Evolutionary conservation across 306 rosid species (phyloP), one percentile per base, ranked within the genome.

Genomic region (Casuarina glauca): DNA sequence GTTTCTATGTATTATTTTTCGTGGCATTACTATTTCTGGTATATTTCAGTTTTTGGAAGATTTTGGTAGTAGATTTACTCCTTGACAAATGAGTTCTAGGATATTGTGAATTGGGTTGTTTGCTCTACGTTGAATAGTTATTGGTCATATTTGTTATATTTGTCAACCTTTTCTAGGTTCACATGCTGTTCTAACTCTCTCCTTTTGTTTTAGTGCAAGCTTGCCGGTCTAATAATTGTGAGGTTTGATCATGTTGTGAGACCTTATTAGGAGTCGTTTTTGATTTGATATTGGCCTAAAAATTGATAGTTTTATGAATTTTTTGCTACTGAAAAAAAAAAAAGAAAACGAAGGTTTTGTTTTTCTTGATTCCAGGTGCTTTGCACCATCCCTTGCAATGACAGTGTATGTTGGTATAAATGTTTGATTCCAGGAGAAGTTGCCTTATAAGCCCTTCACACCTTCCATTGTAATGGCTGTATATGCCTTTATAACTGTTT

Each of bases 21-120:
- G 42, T 70, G 68, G 26, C 74, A 13, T 48, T 58, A 32, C 46
- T 74, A 45, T 9, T 39, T 74, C 80, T 71, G 72, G 57, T 41
- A 35, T 7, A 11, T 69, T 60, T 36, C 60, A 15, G 1, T 64
- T 4, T 38, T 16, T 16, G 48, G 46, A 41, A 6, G 44, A 64
- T 39, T 64, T 64, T 11, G 20, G 11, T 64, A 42, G 26, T 4
- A 26, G 48, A 15, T 60, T 32, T 32, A 62, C 43, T 32, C 17
- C 15, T 36, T 36, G 68, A 12, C 16, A 62, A 62, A 62, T 35
- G 68, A 38, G 1, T 35, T 62, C 35, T 13, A 11, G 43, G 68
- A 62, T 32, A 62, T 15, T 36, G 39, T 62, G 43, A 61, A 11
- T 13, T 61, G 42, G 68, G 42, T 61, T 61, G 68, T 62, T 62